A percentile compares a stretch with the other conserved stretches of the same genome.
Evolutionary conservation across 371 early-diverging fungal species (phyloP).

Genomic region (Mortierella sp.): DNA sequence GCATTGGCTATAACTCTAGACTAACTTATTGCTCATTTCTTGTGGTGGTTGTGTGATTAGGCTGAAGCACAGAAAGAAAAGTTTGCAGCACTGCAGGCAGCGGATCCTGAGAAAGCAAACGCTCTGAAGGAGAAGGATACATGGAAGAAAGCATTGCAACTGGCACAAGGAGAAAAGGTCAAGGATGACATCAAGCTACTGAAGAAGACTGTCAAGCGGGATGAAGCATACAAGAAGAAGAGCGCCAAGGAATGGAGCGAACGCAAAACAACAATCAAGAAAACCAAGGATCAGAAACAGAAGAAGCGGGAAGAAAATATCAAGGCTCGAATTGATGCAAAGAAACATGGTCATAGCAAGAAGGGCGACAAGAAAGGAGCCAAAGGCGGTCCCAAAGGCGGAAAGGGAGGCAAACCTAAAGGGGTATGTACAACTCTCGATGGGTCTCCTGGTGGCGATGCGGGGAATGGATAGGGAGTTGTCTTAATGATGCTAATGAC

Average conservation of each 20-base stretch:
- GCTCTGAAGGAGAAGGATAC: constrained; percentile 78
- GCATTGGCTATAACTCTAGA: too few species aligned
- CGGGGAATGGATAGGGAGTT: neutral
- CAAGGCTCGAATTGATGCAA: constrained; percentile 76
- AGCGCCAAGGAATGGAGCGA: constrained; percentile 83
- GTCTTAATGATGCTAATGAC: neutral
- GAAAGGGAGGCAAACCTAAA: constrained; percentile 50
- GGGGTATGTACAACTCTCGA: constrained; percentile 29
- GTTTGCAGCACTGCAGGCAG: constrained; percentile 74
- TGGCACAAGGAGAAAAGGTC: constrained; percentile 90
- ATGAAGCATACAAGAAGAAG: constrained; percentile 86
- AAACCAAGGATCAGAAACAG: constrained; percentile 72
- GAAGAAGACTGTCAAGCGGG: constrained; percentile 91
- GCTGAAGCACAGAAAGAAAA: constrained; percentile 81
- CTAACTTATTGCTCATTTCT: too few species aligned
- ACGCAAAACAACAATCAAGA: constrained; percentile 73
- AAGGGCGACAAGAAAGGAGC: constrained; percentile 46
- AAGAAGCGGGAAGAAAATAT: constrained; percentile 85
- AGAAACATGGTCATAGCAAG: constrained; percentile 74
- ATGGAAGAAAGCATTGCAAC: constrained; percentile 83
- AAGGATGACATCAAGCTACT: constrained; percentile 90
- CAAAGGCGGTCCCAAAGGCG: constrained; percentile 8
- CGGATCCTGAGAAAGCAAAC: constrained; percentile 75
- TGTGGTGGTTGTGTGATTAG: constrained; percentile 34
- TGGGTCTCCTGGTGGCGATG: neutral